Evolutionary conservation across 371 early-diverging fungal genomes (phyloP).

Genomic region (Lichtheimia ornata): DNA sequence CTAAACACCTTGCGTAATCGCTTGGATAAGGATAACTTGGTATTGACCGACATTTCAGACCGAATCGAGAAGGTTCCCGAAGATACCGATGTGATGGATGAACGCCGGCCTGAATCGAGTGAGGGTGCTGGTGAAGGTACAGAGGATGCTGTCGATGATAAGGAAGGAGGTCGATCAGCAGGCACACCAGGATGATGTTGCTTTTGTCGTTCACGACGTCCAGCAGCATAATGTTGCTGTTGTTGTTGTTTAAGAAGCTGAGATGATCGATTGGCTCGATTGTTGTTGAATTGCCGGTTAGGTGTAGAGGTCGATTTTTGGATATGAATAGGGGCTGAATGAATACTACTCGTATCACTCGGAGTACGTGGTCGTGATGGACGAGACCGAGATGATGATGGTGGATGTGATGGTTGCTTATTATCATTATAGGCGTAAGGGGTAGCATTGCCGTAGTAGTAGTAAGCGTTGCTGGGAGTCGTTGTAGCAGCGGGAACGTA

Average conservation of each 20-base stretch:
- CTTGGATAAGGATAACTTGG: conserved; percentile 46
- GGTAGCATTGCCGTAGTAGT: conserved; percentile 15
- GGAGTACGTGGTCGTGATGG: conserved; percentile 21
- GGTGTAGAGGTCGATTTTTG: conserved; percentile 38
- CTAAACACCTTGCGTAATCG: conserved; percentile 54
- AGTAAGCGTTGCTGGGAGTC: conserved; percentile 10
- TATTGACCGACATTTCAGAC: conserved; percentile 27
- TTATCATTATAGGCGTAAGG: conserved; percentile 6
- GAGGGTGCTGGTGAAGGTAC: conserved; percentile 4
- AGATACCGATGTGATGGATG: conserved; percentile 38
- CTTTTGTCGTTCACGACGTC: conserved; percentile 15
- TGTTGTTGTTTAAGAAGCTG: conserved; percentile 17
- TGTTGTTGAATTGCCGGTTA: conserved; percentile 15
- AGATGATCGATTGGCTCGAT: conserved; percentile 12
- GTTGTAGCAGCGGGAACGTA: background rate
- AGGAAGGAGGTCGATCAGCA: conserved; percentile 13
- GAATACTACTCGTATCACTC: conserved; percentile 16
- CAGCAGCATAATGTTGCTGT: conserved; percentile 16
- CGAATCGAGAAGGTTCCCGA: conserved; percentile 31
- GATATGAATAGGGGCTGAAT: conserved; percentile 18
- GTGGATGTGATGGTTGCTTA: conserved; percentile 21
- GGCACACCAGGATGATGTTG: conserved; percentile 14
- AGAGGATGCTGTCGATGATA: conserved; percentile 6
- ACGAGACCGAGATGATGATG: conserved; percentile 10
- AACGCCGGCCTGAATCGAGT: conserved; percentile 23